Evolutionary conservation across 2,329 filamentous ascomycete genomes (phyloP), one percentile per base, ranked within the genome.

Genomic region (Beauveria varroae): DNA sequence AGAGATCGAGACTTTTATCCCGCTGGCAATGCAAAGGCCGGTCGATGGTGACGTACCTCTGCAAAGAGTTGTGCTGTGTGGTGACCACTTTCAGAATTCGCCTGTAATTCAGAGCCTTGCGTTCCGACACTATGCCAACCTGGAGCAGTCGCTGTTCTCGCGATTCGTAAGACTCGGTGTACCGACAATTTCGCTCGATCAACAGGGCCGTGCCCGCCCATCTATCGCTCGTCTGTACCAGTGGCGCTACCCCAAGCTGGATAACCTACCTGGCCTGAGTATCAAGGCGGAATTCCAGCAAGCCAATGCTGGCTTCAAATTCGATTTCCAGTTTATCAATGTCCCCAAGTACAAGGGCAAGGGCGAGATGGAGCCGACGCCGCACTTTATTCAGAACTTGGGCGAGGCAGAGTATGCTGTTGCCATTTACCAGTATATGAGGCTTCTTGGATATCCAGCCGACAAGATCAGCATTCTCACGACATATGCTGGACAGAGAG

Each of bases 391-490:
- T 60, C 93, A 98, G 73, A 99, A 99, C 69, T 77, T 98, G 50
- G 95, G 95, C 52, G 95, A 99, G 75, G 95, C 95, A 2, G 96
- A 99, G 75, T 99, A 98, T 72, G 90, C 92, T 2, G 95, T 98
- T 28, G 95, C 95, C 3, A 82, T 99, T 34, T 99, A 87, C 76
- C 92, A 96, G 76, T 99, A 98, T 73, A 98, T 99, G 95, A 88
- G 95, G 22, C 80, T 99, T 22, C 85, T 99, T 5, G 95, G 93
- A 20, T 99, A 99, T 68, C 91, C 95, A 5, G 89, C 90, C 0
- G 74, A 78, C 20, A 85, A 88, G 70, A 97, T 99, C 68, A 91
- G 86, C 54, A 96, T 99, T 63, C 79, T 99, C 60, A 89, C 93
- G 2, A 96, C 93, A 0, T 99, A 99, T 72, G 92, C 95, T 18